phyloP scores from a whole-genome alignment of 1,284 basidiomycete species.

The Malassezia yamatoensis region DNA sequence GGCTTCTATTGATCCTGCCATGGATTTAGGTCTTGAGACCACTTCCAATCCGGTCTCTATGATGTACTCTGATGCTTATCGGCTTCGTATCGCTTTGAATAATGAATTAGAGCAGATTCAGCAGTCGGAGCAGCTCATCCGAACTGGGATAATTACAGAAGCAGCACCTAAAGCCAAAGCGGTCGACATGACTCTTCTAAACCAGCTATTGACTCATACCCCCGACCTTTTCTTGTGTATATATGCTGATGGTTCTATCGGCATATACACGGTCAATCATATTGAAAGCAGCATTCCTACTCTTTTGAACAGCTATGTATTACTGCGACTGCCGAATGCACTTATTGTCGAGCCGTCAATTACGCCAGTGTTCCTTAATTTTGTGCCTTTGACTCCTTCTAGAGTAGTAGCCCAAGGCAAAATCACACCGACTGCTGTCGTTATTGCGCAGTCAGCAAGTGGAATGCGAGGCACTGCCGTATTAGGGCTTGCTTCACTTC shows the following conservation, averaged over 20 bases:
- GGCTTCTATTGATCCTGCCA: constrained; percentile 10
- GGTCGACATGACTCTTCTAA: background rate
- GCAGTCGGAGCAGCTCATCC: background rate
- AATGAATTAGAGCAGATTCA: constrained; percentile 7
- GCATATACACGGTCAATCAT: constrained; percentile 2
- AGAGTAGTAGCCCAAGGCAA: no score
- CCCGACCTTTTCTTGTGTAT: constrained; percentile 13
- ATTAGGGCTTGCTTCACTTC: constrained; percentile 4
- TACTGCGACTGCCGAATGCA: background rate
- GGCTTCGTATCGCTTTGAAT: constrained; percentile 1
- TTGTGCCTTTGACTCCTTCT: constrained; percentile 3
- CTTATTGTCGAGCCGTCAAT: constrained; percentile 1
- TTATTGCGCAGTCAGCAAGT: constrained; percentile 11
- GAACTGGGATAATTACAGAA: background rate
- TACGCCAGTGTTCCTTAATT: constrained; percentile 6
- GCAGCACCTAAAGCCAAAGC: background rate
- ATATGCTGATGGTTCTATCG: constrained; percentile 7
- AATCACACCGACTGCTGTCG: background rate
- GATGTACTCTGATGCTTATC: constrained; percentile 11
- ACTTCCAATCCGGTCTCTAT: constrained; percentile 1
- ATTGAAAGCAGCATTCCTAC: background rate
- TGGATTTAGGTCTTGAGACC: background rate
- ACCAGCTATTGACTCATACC: constrained; percentile 5
- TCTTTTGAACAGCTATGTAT: background rate
- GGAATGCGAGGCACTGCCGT: constrained; percentile 10